Evolutionary conservation across 331 rosid genomes (phyloP), one percentile per base, ranked within the genome.

Genomic region (Acacia pycnantha): DNA sequence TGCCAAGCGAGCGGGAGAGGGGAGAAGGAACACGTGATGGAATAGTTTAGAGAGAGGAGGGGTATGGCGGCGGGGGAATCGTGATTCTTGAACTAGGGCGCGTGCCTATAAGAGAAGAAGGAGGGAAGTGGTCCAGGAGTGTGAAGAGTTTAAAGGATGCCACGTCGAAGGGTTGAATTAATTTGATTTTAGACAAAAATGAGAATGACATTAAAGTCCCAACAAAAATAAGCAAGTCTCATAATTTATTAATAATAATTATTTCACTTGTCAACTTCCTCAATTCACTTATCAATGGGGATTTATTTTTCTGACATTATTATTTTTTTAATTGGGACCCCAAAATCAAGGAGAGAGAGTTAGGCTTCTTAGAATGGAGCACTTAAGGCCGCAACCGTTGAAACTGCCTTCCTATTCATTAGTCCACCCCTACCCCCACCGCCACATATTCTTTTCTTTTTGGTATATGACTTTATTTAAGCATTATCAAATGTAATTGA

Each of bases 31-130:
- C 93, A 93, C 95, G 93, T 91, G 97, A 84, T 79, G 80, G 90
- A 90, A 91, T 84, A 86, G 90, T 85, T 73, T 16, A 70, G 74
- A 56, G 31, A 9, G n/a, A 50, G 77, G 41, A 6, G 41, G 41
- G 85, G 85, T 53, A 73, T 92, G 99, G 98, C 99, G 97, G 99
- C 99, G 97, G 94, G 89, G 95, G 94, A 86, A 89, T 93, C 86
- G 86, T 87, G 7, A 37, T 37, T 37, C 41, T 75, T 43, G 46
- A 43, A 0, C 93, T 82, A 86, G 87, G 96, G 80, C 93, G 91
- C 94, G 97, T 93, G 98, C 86, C 88, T 47, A 29, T 64, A 76
- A 13, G 82, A 64, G 89, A 90, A 90, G 85, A 84, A 88, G 71
- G 26, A 8, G 61, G 1, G 0, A 14, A 65, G 86, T 86, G 97